A percentile compares a stretch with the other conserved stretches of the same genome.
Evolutionary conservation across 2,329 filamentous ascomycete genomes (phyloP).

Genomic region (Amylocarpus encephaloides): DNA sequence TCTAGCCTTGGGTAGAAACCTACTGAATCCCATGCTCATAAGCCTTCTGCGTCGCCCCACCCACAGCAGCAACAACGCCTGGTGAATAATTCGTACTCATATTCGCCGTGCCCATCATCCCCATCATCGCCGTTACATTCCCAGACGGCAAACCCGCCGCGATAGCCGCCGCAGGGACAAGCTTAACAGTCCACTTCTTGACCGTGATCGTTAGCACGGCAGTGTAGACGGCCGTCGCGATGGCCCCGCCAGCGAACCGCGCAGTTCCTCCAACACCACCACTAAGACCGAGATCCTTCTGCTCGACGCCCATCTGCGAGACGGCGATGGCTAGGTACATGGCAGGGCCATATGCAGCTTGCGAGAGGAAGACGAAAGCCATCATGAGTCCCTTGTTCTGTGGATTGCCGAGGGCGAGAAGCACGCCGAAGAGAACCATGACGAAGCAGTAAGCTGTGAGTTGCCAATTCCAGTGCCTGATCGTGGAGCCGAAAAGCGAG

Average conservation of each 20-base stretch:
- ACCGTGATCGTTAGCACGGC: slow-evolving; percentile 37
- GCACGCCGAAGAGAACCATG: slow-evolving; percentile 42
- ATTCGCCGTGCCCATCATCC: slow-evolving; percentile 22
- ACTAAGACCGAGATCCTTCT: slow-evolving; percentile 41
- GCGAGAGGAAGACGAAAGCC: slow-evolving; percentile 40
- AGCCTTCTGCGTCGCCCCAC: slow-evolving; percentile 29
- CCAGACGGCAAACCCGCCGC: slow-evolving; percentile 32
- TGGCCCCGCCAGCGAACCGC: slow-evolving; percentile 14
- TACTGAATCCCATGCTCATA: slow-evolving; percentile 26
- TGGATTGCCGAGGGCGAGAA: slow-evolving; percentile 23
- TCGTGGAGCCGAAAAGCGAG: slow-evolving; percentile 35
- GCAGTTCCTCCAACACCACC: slow-evolving; percentile 32
- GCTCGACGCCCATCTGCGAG: slow-evolving; percentile 43
- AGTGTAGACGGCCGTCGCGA: slow-evolving; percentile 37
- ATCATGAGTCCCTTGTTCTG: slow-evolving; percentile 40
- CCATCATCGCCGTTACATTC: slow-evolving; percentile 29
- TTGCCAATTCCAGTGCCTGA: slow-evolving; percentile 43
- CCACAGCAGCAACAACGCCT: slow-evolving; percentile 27
- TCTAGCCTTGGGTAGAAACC: neutral
- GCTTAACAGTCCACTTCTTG: slow-evolving; percentile 26
- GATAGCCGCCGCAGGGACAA: slow-evolving; percentile 33
- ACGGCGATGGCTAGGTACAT: slow-evolving; percentile 43
- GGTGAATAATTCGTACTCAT: neutral
- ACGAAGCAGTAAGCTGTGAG: slow-evolving; percentile 37
- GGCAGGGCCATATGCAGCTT: slow-evolving; percentile 42